Conservation (phyloP, 2,329 filamentous ascomycete genomes). For the Elsinoe perseae region DNA sequence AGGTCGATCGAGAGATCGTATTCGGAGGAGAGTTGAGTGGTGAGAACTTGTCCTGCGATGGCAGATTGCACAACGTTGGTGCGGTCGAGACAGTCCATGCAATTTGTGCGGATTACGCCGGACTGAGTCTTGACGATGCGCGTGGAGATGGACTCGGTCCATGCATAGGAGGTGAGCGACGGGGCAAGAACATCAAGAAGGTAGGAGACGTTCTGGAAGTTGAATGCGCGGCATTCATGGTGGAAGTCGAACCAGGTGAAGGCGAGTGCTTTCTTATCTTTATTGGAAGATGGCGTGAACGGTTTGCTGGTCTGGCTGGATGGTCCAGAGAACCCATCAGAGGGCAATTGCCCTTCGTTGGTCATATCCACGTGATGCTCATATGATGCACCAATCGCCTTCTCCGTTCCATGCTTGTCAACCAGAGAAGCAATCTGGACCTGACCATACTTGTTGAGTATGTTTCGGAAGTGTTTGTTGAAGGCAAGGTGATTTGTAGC, state of each 20-base stretch:
- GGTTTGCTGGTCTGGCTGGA: background rate
- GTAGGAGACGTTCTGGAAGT: constrained; percentile 85
- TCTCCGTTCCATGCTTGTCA: constrained; percentile 79
- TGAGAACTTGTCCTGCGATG: constrained; percentile 73
- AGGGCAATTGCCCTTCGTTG: constrained; percentile 43
- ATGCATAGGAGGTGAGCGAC: constrained; percentile 63
- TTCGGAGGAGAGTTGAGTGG: constrained; percentile 61
- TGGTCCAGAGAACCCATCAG: constrained; percentile 5
- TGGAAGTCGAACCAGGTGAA: constrained; percentile 99
- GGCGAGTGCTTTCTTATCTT: constrained; percentile 47
- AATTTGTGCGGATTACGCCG: constrained; percentile 86
- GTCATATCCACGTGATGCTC: constrained; percentile 60
- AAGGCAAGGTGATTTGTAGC: constrained; percentile 73
- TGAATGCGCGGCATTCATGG: constrained; percentile 86
- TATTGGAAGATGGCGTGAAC: background rate
- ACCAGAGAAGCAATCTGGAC: constrained; percentile 78
- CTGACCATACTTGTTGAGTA: constrained; percentile 63
- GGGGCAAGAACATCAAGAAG: constrained; percentile 63
- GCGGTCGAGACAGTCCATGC: constrained; percentile 95
- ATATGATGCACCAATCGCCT: constrained; percentile 69
- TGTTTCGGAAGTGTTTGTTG: constrained; percentile 65
- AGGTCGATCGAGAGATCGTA: constrained; percentile 70
- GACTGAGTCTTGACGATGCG: constrained; percentile 47
- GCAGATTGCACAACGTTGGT: constrained; percentile 96
- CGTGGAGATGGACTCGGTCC: constrained; percentile 52